phyloP scores from a whole-genome alignment of 106 monocot species.

The Dioscorea zingiberensis region DNA sequence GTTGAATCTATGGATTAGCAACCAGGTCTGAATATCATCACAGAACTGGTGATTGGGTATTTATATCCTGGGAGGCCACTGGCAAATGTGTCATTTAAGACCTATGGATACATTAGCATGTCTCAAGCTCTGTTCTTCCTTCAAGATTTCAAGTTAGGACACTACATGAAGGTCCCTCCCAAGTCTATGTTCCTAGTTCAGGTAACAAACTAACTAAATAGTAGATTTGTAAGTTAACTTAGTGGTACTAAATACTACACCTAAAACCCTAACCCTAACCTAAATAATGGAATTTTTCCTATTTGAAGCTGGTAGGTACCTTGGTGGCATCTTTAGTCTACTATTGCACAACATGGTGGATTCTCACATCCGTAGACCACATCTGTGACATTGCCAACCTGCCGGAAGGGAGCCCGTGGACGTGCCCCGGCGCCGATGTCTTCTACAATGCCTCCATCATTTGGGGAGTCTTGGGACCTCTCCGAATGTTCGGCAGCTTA shows the following conservation, averaged over 20 bases:
- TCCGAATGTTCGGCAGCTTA: constrained; percentile 15
- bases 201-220: constrained; percentile 8
- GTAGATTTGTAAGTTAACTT: neutral
- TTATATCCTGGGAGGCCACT: constrained; percentile 45
- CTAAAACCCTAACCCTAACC: no score
- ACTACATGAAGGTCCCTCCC: constrained; percentile 71
- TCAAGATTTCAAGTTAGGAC: constrained; percentile 47
- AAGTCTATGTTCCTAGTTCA: constrained; percentile 47
- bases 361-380: constrained; percentile 8
- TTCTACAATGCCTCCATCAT: constrained; percentile 24
- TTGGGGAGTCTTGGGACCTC: constrained; percentile 29
- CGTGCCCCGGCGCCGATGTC: constrained; percentile 23
- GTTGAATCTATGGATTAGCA: constrained; percentile 10
- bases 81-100: constrained; percentile 47
- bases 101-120: constrained; percentile 46
- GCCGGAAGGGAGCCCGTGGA: constrained; percentile 43
- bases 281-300: no score
- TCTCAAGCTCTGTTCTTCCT: constrained; percentile 31
- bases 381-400: constrained; percentile 17
- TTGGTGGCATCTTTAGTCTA: constrained; percentile 10
- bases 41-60: constrained; percentile 47
- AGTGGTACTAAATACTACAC: no score
- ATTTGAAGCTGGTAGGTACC: constrained; percentile 25
- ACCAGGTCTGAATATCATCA: constrained; percentile 44
- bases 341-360: constrained; percentile 33